phyloP scores from a whole-genome alignment of 78 protist genomes.

The Isochrysis galbana region DNA sequence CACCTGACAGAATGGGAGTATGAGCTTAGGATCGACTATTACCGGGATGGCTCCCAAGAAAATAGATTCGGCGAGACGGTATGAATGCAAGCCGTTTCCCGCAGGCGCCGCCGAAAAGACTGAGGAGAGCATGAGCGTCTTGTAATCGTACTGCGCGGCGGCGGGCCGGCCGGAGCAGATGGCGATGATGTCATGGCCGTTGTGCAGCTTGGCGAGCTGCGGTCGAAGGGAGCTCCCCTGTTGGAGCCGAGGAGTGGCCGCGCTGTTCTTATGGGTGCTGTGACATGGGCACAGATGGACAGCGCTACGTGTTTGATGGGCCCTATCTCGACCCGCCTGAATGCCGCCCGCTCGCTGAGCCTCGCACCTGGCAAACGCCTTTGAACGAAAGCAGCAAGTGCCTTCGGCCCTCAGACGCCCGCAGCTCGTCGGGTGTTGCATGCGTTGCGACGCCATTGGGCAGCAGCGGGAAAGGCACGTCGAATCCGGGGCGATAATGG shows the following conservation, averaged over 20 bases:
- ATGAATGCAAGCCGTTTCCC: conserved; percentile 2
- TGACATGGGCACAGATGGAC: too few species aligned
- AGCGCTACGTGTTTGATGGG: too few species aligned
- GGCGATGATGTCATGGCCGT: neutral
- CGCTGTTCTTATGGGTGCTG: too few species aligned
- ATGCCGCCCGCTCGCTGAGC: too few species aligned
- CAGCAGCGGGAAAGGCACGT: neutral
- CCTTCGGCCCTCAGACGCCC: neutral
- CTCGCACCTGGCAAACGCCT: conserved; percentile 18
- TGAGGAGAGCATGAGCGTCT: conserved; percentile 12
- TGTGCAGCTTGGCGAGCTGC: neutral
- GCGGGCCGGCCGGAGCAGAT: neutral
- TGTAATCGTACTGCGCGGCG: neutral
- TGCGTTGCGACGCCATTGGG: neutral
- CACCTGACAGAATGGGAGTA: neutral
- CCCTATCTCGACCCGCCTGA: too few species aligned
- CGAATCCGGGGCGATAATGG: neutral
- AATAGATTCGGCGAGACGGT: neutral
- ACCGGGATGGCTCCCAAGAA: neutral
- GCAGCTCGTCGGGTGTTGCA: neutral
- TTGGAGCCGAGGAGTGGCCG: too few species aligned
- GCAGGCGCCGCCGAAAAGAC: neutral
- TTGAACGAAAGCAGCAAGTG: neutral
- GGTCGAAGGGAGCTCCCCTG: neutral
- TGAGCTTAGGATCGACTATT: neutral